A percentile compares a stretch with the other conserved stretches of the same genome.
These are phyloP conservation scores for Salvia sclarea DNA, from an alignment of 305 asterid genomes.

Conservation along the genomic window DNA sequence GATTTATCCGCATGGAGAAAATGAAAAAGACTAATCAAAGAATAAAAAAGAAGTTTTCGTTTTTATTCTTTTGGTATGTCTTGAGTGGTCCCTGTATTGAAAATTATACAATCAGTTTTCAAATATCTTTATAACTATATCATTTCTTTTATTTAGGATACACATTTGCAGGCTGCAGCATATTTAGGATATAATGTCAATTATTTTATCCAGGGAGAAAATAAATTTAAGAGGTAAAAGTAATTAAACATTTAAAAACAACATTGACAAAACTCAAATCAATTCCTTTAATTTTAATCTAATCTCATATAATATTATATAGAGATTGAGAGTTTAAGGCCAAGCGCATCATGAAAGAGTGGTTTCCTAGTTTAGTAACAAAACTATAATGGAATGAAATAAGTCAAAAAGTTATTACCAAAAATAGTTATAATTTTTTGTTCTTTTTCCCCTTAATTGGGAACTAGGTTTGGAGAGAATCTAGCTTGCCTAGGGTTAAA, in stretches of 20 bases:
- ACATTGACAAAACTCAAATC: not conserved
- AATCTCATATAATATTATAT: not conserved
- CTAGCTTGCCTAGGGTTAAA: slow-evolving; percentile 37
- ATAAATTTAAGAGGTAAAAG: not conserved
- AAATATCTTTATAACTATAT: not conserved
- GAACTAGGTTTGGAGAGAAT: slow-evolving; percentile 46
- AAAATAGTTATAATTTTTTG: slow-evolving; percentile 29
- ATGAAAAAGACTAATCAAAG: slow-evolving; percentile 16
- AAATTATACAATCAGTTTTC: not conserved
- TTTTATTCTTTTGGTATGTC: not conserved
- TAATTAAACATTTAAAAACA: not conserved
- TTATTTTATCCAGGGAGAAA: not conserved
- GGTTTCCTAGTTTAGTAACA: slow-evolving; percentile 26
- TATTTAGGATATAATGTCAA: not conserved
- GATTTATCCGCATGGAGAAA: not conserved
- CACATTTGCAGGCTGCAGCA: no score
- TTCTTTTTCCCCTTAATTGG: slow-evolving; percentile 44
- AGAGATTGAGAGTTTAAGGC: not conserved
- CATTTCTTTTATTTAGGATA: not conserved
- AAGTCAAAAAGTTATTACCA: slow-evolving; percentile 35
- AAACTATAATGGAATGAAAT: slow-evolving; percentile 19
- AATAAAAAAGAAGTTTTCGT: not conserved
- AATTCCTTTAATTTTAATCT: not conserved
- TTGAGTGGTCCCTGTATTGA: not conserved
- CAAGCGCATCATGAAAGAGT: not conserved